Base-by-base conservation (phyloP, 1,284 basidiomycete genomes). In the Sanghuangporus weigelae region DNA sequence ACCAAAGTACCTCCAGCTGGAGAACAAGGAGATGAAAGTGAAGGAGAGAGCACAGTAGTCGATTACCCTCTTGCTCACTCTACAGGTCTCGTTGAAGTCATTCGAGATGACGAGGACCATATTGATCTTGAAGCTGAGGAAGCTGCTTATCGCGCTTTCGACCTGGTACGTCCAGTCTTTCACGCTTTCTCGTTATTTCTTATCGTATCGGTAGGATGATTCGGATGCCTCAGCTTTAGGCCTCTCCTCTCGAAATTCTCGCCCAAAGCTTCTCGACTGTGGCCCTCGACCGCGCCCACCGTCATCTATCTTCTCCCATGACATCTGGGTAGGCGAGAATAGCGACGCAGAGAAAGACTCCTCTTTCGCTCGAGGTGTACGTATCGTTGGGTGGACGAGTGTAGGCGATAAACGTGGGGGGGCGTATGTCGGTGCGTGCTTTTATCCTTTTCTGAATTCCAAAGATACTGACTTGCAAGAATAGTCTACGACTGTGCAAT, bases 371-470 rank as follows among this genome's bases (percentile, higher is more conserved):
- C 78, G 83, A 50, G 81, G 84, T 67, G 86, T 89, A 2, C 76
- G 78, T 54, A 86, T 90, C 39, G 76, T 76, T 16, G 87, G 87
- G 0, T 90, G 87, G 87, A 85, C 83, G 16, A 84, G 78, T 65
- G 87, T 90, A 8, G 86, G 86, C 0, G 86, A 87, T 67, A 78
- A 77, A 57, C 76, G 77, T 0, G 81, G 83, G 19, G 85, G 85
- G 0, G 85, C 83, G 1, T 87, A 87, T 69, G 76, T 87, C 60
- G 84, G 85, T 89, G 56, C 60, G 80, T 14, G 5, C 14, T 2
- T 50, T 36, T 57, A 21, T 19, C 14, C 35, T 23, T 44, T 39
- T 8, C 39, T 8, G 36, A 6, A 44, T 46, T 16, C 36, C 14
- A 8, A 51, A 26, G n/a, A 7, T 16, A 19, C 19, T 23, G 36